These are phyloP conservation scores for Rhizopogon rudus DNA, from an alignment of 768 basidiomycete species.

Conservation along the genomic window DNA sequence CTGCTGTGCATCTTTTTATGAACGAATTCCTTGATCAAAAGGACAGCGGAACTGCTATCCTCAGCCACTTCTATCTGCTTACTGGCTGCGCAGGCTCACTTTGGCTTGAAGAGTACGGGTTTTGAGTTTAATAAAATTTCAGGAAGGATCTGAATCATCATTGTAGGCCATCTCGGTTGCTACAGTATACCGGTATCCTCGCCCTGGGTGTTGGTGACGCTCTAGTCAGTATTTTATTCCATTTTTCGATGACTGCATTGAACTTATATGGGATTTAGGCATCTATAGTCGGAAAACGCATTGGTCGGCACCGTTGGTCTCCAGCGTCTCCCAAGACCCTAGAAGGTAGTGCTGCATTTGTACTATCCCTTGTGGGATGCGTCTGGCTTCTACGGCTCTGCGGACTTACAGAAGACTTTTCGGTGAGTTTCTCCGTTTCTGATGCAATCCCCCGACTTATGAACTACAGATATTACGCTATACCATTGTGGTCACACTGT, in stretches of 20 bases:
- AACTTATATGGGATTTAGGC: slow-evolving; percentile 47
- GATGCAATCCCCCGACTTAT: slow-evolving; percentile 4
- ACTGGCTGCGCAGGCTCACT: slow-evolving; percentile 92
- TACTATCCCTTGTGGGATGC: slow-evolving; percentile 58
- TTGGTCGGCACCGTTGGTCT: slow-evolving; percentile 84
- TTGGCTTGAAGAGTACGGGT: slow-evolving; percentile 78
- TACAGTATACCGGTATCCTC: slow-evolving; percentile 81
- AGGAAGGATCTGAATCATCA: slow-evolving; percentile 5
- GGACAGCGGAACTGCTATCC: slow-evolving; percentile 91
- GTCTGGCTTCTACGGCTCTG: slow-evolving; percentile 68
- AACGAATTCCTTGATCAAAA: slow-evolving; percentile 95
- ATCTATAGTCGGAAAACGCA: slow-evolving; percentile 84
- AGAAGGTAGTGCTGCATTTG: slow-evolving; percentile 87
- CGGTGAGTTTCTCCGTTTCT: slow-evolving; percentile 46
- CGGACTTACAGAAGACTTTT: slow-evolving; percentile 70
- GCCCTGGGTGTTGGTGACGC: slow-evolving; percentile 93
- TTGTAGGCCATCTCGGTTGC: slow-evolving; percentile 41
- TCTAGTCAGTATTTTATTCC: slow-evolving; percentile 47
- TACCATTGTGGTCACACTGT: slow-evolving; percentile 51
- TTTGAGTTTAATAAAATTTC: background rate
- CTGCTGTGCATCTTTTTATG: slow-evolving; percentile 90
- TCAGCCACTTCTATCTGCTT: slow-evolving; percentile 96
- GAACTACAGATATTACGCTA: slow-evolving; percentile 62
- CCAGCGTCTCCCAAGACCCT: slow-evolving; percentile 81
- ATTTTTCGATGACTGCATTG: background rate